These are phyloP conservation scores for Thuidium tamariscinum DNA, from an alignment of 225 moss, liverwort and hornwort genomes.

Conservation along the genomic window DNA sequence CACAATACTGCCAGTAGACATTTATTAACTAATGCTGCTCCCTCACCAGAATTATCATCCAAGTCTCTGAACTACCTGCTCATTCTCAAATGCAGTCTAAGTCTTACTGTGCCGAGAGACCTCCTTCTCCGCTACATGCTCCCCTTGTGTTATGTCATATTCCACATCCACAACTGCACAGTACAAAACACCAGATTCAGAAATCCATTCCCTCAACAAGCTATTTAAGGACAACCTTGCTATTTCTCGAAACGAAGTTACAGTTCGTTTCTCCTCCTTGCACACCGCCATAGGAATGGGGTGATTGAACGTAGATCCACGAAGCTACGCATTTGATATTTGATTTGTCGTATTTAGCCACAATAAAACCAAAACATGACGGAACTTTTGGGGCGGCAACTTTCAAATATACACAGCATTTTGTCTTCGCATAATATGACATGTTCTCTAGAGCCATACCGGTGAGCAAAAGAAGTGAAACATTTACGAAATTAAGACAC, in stretches of 20 bases:
- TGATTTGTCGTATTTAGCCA: neutral
- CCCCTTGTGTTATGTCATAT: constrained; percentile 19
- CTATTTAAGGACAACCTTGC: neutral
- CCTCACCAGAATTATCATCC: neutral
- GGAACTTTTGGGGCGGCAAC: neutral
- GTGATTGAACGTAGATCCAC: neutral
- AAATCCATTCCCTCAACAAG: neutral
- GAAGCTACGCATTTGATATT: neutral
- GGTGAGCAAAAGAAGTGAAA: neutral
- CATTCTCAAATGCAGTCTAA: neutral
- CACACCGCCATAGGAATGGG: neutral
- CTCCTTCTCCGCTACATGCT: constrained; percentile 28
- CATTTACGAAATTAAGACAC: too few relatives aligned
- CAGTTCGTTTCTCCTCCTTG: neutral
- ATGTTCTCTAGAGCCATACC: neutral
- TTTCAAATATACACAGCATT: neutral
- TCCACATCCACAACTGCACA: constrained; percentile 10
- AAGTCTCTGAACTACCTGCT: neutral
- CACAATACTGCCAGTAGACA: neutral
- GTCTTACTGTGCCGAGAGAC: constrained; percentile 9
- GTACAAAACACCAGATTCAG: neutral
- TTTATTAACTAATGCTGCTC: neutral
- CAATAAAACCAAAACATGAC: neutral
- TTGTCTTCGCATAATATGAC: too few relatives aligned
- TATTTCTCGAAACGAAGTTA: neutral